These are phyloP conservation scores for Tremella mesenterica DNA, from an alignment of 768 basidiomycete species.

Conservation along the genomic window DNA sequence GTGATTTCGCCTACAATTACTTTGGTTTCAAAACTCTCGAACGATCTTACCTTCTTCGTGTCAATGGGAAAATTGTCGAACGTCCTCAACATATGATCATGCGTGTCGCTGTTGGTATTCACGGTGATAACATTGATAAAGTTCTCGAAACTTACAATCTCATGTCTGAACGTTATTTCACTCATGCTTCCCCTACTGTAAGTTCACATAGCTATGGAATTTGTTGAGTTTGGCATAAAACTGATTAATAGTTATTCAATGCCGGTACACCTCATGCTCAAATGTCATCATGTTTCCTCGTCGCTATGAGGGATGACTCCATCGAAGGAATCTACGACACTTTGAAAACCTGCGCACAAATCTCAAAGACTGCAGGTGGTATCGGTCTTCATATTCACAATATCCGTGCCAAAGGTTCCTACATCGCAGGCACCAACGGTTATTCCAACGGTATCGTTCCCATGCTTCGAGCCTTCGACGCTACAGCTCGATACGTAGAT, in stretches of 20 bases:
- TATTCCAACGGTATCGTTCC: conserved; percentile 99
- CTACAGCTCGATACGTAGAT: conserved; percentile 96
- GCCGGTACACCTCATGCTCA: conserved; percentile 95
- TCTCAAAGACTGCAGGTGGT: conserved; percentile 97
- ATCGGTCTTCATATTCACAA: conserved; percentile 93
- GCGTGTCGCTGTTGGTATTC: conserved; percentile 97
- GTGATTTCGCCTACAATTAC: conserved; percentile 94
- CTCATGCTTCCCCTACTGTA: conserved; percentile 80
- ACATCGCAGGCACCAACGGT: conserved; percentile 98
- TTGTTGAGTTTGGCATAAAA: neutral
- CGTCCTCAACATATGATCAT: conserved; percentile 98
- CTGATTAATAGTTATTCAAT: conserved; percentile 62
- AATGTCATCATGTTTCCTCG: conserved; percentile 88
- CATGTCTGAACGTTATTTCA: conserved; percentile 98
- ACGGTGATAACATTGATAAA: conserved; percentile 77
- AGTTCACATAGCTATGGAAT: conserved; percentile 11
- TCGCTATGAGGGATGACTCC: conserved; percentile 96
- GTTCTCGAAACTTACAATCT: conserved; percentile 80
- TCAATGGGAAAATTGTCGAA: conserved; percentile 90
- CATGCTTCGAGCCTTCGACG: conserved; percentile 96
- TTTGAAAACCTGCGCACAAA: conserved; percentile 95
- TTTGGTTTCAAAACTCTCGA: conserved; percentile 99
- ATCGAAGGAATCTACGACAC: conserved; percentile 99
- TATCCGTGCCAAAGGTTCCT: conserved; percentile 85
- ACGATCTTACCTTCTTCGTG: conserved; percentile 88